phyloP scores from a whole-genome alignment of 2,329 filamentous ascomycete species.

The Apiospora pterosperma region DNA sequence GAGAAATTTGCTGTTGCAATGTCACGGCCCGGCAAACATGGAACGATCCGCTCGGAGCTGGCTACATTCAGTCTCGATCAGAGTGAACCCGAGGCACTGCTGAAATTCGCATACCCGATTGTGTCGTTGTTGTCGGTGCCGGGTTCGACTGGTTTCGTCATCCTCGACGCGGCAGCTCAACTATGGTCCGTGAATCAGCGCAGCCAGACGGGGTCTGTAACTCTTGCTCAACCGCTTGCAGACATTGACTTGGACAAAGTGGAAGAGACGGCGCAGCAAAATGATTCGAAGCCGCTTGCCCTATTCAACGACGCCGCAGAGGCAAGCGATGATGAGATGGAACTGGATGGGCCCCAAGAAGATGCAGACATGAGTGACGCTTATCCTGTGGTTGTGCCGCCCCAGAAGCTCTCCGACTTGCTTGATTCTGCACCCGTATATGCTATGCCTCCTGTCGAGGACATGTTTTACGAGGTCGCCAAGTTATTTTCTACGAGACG shows the following conservation, averaged over 20 bases:
- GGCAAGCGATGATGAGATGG: constrained; percentile 40
- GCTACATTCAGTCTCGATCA: constrained; percentile 64
- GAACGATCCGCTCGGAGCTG: constrained; percentile 48
- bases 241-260: constrained; percentile 46
- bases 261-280: constrained; percentile 25
- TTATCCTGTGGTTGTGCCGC: constrained; percentile 59
- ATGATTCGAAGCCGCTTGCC: constrained; percentile 22
- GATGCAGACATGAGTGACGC: constrained; percentile 47
- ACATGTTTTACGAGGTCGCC: constrained; percentile 72
- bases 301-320: constrained; percentile 33
- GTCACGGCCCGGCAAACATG: constrained; percentile 21
- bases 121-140: constrained; percentile 64
- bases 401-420: constrained; percentile 65
- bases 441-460: constrained; percentile 67
- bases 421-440: constrained; percentile 69
- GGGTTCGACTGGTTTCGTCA: constrained; percentile 67
- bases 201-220: constrained; percentile 49
- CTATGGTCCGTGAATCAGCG: constrained; percentile 62
- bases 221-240: constrained; percentile 52
- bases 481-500: constrained; percentile 60
- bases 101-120: constrained; percentile 54
- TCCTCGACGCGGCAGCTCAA: constrained; percentile 73
- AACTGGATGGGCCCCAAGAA: constrained; percentile 44
- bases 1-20: constrained; percentile 65
- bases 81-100: constrained; percentile 55